A percentile compares a stretch with the other conserved stretches of the same genome.
These are phyloP conservation scores for Diddensiella santjacobensis DNA, from an alignment of 805 yeast genomes.

Conservation along the genomic window DNA sequence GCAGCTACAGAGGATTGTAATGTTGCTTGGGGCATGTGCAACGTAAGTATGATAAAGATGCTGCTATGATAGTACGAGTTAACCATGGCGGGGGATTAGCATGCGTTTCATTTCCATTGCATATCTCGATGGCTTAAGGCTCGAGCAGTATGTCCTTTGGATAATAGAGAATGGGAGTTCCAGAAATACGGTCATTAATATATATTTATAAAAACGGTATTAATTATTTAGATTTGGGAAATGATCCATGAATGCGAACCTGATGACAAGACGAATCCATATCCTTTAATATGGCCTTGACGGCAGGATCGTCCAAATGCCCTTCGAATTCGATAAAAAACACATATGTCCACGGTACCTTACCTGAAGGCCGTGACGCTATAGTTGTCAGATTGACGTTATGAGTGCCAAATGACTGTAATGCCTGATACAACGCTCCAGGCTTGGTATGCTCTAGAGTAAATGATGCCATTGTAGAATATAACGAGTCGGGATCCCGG, in stretches of 20 bases:
- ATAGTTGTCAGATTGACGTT: conserved; percentile 66
- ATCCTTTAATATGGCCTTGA: conserved; percentile 38
- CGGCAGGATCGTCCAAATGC: conserved; percentile 11
- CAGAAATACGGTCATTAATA: conserved; percentile 66
- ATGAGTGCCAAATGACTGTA: conserved; percentile 52
- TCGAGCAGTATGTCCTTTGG: conserved; percentile 94
- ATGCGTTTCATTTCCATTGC: conserved; percentile 98
- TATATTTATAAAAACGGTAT: neutral
- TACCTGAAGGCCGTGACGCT: conserved; percentile 69
- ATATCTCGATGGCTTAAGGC: conserved; percentile 93
- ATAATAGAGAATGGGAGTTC: conserved; percentile 83
- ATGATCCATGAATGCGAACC: conserved; percentile 58
- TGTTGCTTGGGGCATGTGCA: conserved; percentile 96
- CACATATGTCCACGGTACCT: conserved; percentile 72
- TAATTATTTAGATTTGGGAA: conserved; percentile 35
- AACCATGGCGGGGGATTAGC: conserved; percentile 35
- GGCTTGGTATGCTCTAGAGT: conserved; percentile 55
- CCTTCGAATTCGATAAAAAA: conserved; percentile 73
- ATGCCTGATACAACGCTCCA: conserved; percentile 68
- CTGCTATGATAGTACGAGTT: neutral
- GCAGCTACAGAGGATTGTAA: conserved; percentile 67
- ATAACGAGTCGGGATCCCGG: conserved; percentile 19
- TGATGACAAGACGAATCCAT: conserved; percentile 45
- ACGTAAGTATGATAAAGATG: conserved; percentile 32
- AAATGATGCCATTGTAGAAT: conserved; percentile 59